Percentiles rank a stretch among this genome's conserved stretches.
These are phyloP conservation scores for Aristolochia contorta DNA, from an alignment of 164 flowering plant species.

Conservation along the genomic window DNA sequence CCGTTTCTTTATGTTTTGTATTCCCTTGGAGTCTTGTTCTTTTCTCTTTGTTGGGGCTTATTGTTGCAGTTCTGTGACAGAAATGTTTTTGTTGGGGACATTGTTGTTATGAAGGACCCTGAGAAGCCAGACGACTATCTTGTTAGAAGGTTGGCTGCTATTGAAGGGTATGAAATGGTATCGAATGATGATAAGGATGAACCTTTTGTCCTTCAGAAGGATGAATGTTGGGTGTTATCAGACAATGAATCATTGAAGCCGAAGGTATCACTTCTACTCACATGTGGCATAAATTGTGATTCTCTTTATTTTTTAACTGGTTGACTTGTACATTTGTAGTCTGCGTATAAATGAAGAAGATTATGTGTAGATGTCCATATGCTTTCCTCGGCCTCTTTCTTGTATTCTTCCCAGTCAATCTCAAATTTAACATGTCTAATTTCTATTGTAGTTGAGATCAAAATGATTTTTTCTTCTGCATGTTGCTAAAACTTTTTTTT, in stretches of 20 bases:
- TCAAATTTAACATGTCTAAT: background rate
- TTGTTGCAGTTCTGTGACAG: constrained; percentile 21
- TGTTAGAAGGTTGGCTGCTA: constrained; percentile 88
- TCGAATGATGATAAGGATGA: constrained; percentile 79
- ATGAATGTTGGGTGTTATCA: constrained; percentile 87
- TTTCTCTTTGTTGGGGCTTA: no score
- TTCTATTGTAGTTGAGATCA: background rate
- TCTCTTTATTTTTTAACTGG: background rate
- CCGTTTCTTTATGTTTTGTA: no score
- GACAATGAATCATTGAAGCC: constrained; percentile 77
- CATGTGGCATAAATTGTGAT: background rate
- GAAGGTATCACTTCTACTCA: constrained; percentile 39
- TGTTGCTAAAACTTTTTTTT: background rate
- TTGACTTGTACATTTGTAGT: background rate
- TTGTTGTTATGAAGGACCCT: constrained; percentile 83
- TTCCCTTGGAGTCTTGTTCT: no score
- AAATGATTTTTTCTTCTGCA: background rate
- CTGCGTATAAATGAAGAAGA: background rate
- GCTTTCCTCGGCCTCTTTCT: no score
- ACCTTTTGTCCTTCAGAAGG: constrained; percentile 77
- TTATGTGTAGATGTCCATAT: background rate
- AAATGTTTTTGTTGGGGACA: constrained; percentile 82
- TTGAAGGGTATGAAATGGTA: constrained; percentile 86
- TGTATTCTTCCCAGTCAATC: no score
- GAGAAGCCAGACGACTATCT: constrained; percentile 40